A percentile compares a stretch with the other conserved stretches of the same genome.
Conservation (phyloP, 306 rosid genomes). For the Vigna unguiculata region DNA sequence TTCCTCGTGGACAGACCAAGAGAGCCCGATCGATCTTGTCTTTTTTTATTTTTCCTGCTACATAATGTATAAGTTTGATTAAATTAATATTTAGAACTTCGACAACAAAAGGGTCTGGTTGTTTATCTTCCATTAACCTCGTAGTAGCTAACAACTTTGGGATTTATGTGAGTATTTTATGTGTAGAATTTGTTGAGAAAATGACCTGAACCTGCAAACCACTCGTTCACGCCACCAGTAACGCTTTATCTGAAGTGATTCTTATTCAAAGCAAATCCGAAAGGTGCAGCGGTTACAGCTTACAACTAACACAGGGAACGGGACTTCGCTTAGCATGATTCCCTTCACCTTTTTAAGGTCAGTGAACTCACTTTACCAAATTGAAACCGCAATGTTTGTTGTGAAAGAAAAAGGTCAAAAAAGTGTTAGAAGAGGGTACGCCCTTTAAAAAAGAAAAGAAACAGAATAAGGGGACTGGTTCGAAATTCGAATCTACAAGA, state of each 20-base stretch:
- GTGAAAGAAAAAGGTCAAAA: slow-evolving; percentile 43
- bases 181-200: slow-evolving; percentile 10
- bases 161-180: slow-evolving; percentile 26
- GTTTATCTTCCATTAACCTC: slow-evolving; percentile 23
- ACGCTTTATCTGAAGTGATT: slow-evolving; percentile 52
- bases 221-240: slow-evolving; percentile 37
- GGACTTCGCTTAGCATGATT: slow-evolving; percentile 31
- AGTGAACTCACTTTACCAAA: slow-evolving; percentile 33
- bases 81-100: slow-evolving; percentile 39
- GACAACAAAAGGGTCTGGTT: slow-evolving; percentile 41
- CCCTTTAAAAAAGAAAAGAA: slow-evolving; percentile 37
- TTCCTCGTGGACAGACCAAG: slow-evolving; percentile 6
- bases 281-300: slow-evolving; percentile 50
- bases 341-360: slow-evolving; percentile 40
- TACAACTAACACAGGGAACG: slow-evolving; percentile 56
- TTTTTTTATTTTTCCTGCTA: not conserved
- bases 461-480: slow-evolving; percentile 15
- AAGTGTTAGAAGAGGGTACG: slow-evolving; percentile 31
- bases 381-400: slow-evolving; percentile 28
- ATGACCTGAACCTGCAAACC: slow-evolving; percentile 46
- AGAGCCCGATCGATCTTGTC: slow-evolving; percentile 21
- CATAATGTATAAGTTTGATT: slow-evolving; percentile 32
- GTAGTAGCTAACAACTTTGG: slow-evolving; percentile 20
- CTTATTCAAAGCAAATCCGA: slow-evolving; percentile 13
- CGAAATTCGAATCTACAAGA: slow-evolving; percentile 38